Percentiles rank a stretch among this genome's conserved stretches.
Evolutionary conservation across 768 basidiomycete genomes (phyloP).

Genomic region (Macrolepiota fuliginosa): DNA sequence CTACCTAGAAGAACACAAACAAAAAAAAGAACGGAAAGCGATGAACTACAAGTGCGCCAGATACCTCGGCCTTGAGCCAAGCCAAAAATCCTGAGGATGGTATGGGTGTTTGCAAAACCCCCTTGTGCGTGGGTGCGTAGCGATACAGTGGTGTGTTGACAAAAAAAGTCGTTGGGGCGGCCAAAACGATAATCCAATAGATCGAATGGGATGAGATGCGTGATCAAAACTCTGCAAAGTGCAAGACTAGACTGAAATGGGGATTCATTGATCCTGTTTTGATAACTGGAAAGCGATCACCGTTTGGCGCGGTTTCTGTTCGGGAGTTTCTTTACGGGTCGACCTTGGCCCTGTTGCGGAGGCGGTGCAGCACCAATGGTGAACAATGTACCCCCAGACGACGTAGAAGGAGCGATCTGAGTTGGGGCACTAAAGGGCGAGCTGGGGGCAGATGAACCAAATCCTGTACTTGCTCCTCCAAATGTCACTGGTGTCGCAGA

Average conservation of each 20-base stretch:
- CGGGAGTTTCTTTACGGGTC: conserved; percentile 57
- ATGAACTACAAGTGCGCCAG: neutral
- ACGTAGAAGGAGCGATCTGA: conserved; percentile 31
- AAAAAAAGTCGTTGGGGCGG: neutral
- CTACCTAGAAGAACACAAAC: conserved; percentile 6
- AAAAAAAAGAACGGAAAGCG: neutral
- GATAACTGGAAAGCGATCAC: conserved; percentile 15
- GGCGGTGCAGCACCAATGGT: conserved; percentile 60
- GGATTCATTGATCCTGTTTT: neutral
- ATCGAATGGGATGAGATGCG: conserved; percentile 11
- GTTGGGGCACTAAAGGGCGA: conserved; percentile 45
- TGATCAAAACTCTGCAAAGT: neutral
- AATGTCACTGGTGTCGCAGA: conserved; percentile 38
- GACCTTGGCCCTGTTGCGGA: conserved; percentile 25
- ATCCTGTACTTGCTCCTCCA: conserved; percentile 28
- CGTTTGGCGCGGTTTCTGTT: conserved; percentile 40
- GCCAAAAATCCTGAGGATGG: neutral
- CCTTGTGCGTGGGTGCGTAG: neutral
- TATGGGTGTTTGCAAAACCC: neutral
- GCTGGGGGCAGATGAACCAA: conserved; percentile 38
- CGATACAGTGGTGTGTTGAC: conserved; percentile 8
- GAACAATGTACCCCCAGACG: conserved; percentile 44
- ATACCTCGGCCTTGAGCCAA: conserved; percentile 10
- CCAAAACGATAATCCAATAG: conserved; percentile 6
- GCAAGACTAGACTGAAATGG: neutral